Evolutionary conservation across 208 protist genomes (phyloP).

Genomic region (Trypanosomatidae sp.): DNA sequence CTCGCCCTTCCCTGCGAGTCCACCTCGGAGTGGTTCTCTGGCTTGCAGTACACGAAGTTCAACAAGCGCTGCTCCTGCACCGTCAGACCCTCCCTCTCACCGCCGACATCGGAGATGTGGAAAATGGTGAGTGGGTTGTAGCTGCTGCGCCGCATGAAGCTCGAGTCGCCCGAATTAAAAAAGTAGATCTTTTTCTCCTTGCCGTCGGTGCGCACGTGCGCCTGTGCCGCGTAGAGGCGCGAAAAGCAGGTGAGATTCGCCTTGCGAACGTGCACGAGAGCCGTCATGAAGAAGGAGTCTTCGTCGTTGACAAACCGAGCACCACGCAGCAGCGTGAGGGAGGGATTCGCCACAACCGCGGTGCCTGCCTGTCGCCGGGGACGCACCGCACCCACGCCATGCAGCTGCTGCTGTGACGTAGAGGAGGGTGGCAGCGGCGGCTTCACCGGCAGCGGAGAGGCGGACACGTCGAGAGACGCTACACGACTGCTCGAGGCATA

Average conservation of each 20-base stretch:
- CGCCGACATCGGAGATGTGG: conserved; percentile 9
- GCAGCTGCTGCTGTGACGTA: too few species aligned
- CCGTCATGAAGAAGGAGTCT: conserved; percentile 15
- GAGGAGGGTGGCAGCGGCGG: too few species aligned
- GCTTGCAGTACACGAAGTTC: conserved; percentile 31
- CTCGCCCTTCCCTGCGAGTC: not conserved
- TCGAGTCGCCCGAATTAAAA: conserved; percentile 2
- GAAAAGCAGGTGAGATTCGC: conserved; percentile 2
- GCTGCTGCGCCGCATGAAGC: not conserved
- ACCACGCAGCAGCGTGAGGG: conserved; percentile 18
- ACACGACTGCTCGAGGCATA: too few species aligned
- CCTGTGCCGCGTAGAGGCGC: conserved; percentile 20
- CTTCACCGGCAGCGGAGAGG: too few species aligned
- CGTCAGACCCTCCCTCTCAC: conserved; percentile 26
- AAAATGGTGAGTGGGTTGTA: conserved; percentile 17
- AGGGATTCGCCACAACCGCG: conserved; percentile 3
- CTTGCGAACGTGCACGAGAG: conserved; percentile 16
- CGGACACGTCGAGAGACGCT: too few species aligned
- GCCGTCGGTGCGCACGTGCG: conserved; percentile 6
- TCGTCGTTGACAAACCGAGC: conserved; percentile 21
- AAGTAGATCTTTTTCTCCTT: conserved; percentile 8
- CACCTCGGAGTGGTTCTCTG: conserved; percentile 1
- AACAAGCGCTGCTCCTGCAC: conserved; percentile 30
- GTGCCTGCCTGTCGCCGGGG: conserved; percentile 9
- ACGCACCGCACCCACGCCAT: too few species aligned